Conservation (phyloP, 1,284 basidiomycete species). For the Peniophora sp. region DNA sequence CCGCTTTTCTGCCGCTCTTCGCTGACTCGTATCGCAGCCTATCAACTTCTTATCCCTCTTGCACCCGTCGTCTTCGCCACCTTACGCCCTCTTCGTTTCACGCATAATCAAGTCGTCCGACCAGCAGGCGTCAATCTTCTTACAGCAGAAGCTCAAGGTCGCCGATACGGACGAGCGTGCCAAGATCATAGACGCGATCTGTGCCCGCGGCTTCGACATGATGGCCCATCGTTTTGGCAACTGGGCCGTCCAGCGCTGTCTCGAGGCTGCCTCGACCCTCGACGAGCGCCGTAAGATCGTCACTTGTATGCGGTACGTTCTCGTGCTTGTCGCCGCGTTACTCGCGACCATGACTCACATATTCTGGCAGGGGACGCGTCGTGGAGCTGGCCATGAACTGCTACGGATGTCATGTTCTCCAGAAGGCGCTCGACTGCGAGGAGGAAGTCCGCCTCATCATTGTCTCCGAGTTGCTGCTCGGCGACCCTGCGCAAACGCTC, state of each 20-base stretch:
- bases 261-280: constrained; percentile 62
- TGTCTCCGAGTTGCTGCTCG: constrained; percentile 71
- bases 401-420: constrained; percentile 79
- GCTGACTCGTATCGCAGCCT: constrained; percentile 36
- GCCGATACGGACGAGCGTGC: constrained; percentile 68
- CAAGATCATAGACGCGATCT: constrained; percentile 80
- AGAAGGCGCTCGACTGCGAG: constrained; percentile 83
- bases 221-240: constrained; percentile 86
- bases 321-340: neutral
- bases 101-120: constrained; percentile 81
- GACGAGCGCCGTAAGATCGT: constrained; percentile 76
- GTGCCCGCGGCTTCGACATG: constrained; percentile 75
- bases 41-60: constrained; percentile 79
- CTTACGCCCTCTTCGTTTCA: constrained; percentile 69
- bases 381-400: constrained; percentile 81
- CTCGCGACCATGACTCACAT: neutral
- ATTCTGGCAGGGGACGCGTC: constrained; percentile 51
- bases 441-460: constrained; percentile 74
- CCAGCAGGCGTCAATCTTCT: constrained; percentile 81
- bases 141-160: constrained; percentile 81
- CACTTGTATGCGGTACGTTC: constrained; percentile 64
- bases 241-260: constrained; percentile 79
- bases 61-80: constrained; percentile 74
- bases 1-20: neutral
- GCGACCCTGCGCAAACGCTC: constrained; percentile 73